Conservation (phyloP, 2,329 filamentous ascomycete species). For the Calonectria leucothoes region DNA sequence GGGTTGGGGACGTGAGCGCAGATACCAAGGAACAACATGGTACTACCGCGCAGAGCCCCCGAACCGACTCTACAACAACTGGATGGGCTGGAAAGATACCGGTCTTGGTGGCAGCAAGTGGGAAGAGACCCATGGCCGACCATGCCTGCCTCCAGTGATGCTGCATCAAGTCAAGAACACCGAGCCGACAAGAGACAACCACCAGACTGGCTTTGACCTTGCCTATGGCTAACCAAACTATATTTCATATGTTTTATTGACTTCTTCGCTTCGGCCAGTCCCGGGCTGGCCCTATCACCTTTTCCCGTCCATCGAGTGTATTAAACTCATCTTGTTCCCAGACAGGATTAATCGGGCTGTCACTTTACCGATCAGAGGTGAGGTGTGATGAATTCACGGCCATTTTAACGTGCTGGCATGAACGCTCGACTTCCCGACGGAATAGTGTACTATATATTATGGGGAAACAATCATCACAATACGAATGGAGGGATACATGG, state of each 20-base stretch:
- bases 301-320: background rate
- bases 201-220: constrained; percentile 52
- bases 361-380: background rate
- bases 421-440: constrained; percentile 1
- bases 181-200: constrained; percentile 59
- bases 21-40: constrained; percentile 70
- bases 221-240: constrained; percentile 48
- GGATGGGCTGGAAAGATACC: constrained; percentile 70
- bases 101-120: constrained; percentile 65
- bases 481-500: constrained; percentile 26
- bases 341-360: constrained; percentile 2
- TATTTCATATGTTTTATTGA: constrained; percentile 1
- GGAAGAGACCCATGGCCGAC: constrained; percentile 66
- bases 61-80: constrained; percentile 71
- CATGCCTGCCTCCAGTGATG: constrained; percentile 69
- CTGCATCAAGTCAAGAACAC: constrained; percentile 72
- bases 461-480: constrained; percentile 31
- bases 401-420: background rate
- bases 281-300: constrained; percentile 1
- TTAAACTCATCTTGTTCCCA: background rate
- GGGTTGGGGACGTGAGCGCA: constrained; percentile 68
- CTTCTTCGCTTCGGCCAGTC: constrained; percentile 9
- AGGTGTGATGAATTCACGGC: background rate
- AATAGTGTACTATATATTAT: constrained; percentile 35
- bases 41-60: constrained; percentile 70